Evolutionary conservation across 1,139 yeast species (phyloP), one percentile per base, ranked within the genome.

Genomic region (Candida sanyaensis): DNA sequence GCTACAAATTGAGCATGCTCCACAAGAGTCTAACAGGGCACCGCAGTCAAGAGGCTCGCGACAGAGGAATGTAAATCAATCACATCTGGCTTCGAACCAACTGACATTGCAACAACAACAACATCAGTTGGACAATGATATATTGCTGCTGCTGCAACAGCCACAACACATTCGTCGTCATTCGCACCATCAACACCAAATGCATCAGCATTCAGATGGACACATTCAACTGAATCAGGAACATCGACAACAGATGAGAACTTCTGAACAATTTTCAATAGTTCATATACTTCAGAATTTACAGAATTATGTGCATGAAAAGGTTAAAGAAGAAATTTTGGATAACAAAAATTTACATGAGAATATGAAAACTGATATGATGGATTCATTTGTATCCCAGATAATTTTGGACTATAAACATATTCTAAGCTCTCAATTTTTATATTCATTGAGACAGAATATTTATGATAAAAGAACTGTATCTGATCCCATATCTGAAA

Each of bases 361-460:
- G 6, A 48, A 50, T 37, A 44, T 47, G 26, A 64, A 64, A 43
- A 44, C 55, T 8, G 47, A 53, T 8, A 47, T 65, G 45, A 40
- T 66, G 37, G 66, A 62, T 46, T 52, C 63, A 10, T 60, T 66
- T 34, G 51, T 64, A 5, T 56, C 62, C 4, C 68, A 62, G 45
- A 53, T 66, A n/a, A 48, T 62, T 12, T 46, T 53, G 12, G 71
- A 66, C 47, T 64, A 63, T 45, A 57, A 60, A 40, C 40, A 46
- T 26, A 43, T 45, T 8, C 41, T 54, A 4, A 49, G 53, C 24
- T 44, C 47, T 2, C 47, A 50, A 37, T 51, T 54, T 42, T 43
- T 54, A 44, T 32, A 41, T 39, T 47, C 47, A 8, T 45, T 53
- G 37, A 47, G 40, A 28, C 47, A 50, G 31, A 49, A 49, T 34